phyloP scores from a whole-genome alignment of 768 basidiomycete genomes.

The Termitomyces sp. region DNA sequence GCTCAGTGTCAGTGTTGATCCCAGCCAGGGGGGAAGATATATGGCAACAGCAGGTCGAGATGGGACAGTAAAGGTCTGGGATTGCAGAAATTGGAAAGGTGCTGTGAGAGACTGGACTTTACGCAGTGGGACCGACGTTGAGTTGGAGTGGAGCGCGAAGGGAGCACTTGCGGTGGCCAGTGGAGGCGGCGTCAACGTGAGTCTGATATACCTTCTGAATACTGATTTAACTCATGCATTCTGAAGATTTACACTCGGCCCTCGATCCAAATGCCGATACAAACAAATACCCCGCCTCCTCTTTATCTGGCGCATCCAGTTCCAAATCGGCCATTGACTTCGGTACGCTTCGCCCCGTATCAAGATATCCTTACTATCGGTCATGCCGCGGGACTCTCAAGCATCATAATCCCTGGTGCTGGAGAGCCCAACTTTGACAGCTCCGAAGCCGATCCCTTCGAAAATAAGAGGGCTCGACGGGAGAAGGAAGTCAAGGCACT shows the following conservation, averaged over 20 bases:
- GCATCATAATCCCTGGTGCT: conserved; percentile 83
- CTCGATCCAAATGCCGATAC: conserved; percentile 52
- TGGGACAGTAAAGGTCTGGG: conserved; percentile 92
- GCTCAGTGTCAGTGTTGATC: conserved; percentile 74
- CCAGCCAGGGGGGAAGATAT: conserved; percentile 79
- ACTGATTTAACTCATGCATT: conserved; percentile 1
- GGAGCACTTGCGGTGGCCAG: conserved; percentile 79
- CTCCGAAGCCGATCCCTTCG: conserved; percentile 91
- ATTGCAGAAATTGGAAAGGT: conserved; percentile 93
- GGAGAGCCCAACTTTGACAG: conserved; percentile 97
- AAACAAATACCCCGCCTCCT: conserved; percentile 53
- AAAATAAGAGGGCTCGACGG: conserved; percentile 70
- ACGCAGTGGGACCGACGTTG: conserved; percentile 56
- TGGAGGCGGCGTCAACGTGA: conserved; percentile 80
- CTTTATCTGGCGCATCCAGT: conserved; percentile 88
- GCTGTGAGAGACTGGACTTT: conserved; percentile 73
- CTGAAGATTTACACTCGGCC: conserved; percentile 70
- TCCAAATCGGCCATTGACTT: conserved; percentile 70
- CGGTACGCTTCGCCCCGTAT: conserved; percentile 82
- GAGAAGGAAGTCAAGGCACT: conserved; percentile 90
- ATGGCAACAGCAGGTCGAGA: conserved; percentile 90
- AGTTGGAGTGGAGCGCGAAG: conserved; percentile 80
- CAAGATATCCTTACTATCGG: conserved; percentile 81
- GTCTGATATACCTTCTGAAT: conserved; percentile 16
- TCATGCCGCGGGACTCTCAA: conserved; percentile 74